phyloP scores from a whole-genome alignment of 1,139 yeast genomes.

The Protomyces pachydermus region DNA sequence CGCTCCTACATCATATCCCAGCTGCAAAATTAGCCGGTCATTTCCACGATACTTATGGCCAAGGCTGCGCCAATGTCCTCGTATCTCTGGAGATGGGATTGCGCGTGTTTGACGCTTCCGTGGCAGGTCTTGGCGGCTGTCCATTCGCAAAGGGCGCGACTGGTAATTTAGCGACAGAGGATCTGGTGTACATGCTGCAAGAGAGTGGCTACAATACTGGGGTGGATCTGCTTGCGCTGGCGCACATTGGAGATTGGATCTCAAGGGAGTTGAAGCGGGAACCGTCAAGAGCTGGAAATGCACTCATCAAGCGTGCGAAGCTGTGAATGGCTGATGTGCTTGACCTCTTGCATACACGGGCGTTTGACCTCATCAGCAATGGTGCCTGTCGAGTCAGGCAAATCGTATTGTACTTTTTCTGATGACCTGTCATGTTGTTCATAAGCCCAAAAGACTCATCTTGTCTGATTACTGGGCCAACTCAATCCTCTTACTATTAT shows the following conservation, averaged over 20 bases:
- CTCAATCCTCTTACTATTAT: too few species aligned
- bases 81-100: conserved; percentile 40
- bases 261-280: conserved; percentile 36
- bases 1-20: conserved; percentile 35
- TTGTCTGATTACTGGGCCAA: too few species aligned
- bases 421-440: too few species aligned
- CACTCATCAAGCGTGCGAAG: conserved; percentile 30
- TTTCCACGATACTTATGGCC: conserved; percentile 42
- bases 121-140: conserved; percentile 42
- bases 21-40: conserved; percentile 39
- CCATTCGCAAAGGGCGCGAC: conserved; percentile 43
- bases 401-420: too few species aligned
- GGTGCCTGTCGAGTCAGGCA: too few species aligned
- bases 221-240: conserved; percentile 36
- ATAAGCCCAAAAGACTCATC: too few species aligned
- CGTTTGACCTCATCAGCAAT: too few species aligned
- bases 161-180: conserved; percentile 42
- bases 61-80: conserved; percentile 41
- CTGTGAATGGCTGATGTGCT: background rate
- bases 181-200: conserved; percentile 40
- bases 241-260: conserved; percentile 39
- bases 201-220: conserved; percentile 41
- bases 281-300: conserved; percentile 39
- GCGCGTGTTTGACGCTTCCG: conserved; percentile 39
- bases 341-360: too few species aligned